Evolutionary conservation across 2,329 filamentous ascomycete genomes (phyloP).

Genomic region (Cladosporium sp.): DNA sequence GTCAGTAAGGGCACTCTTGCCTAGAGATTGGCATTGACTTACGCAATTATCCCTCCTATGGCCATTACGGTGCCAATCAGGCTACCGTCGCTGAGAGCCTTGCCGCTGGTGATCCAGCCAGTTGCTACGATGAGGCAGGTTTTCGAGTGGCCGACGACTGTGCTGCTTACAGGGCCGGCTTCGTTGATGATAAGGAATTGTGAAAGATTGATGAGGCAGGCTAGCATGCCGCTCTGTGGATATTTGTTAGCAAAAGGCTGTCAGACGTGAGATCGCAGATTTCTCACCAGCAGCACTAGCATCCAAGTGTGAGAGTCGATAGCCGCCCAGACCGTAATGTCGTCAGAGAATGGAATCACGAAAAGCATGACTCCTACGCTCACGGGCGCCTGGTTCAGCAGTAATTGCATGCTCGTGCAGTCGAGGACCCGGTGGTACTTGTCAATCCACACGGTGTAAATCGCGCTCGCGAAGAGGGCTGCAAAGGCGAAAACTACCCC

Average conservation of each 20-base stretch:
- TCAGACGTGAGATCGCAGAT: neutral
- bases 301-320: conserved; percentile 44
- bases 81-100: conserved; percentile 33
- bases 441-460: conserved; percentile 71
- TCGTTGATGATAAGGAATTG: conserved; percentile 41
- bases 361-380: conserved; percentile 65
- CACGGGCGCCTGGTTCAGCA: conserved; percentile 68
- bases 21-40: conserved; percentile 21
- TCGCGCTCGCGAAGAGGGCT: conserved; percentile 65
- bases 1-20: conserved; percentile 9
- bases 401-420: conserved; percentile 68
- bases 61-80: conserved; percentile 36
- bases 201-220: conserved; percentile 61
- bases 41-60: conserved; percentile 38
- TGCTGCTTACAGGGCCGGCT: conserved; percentile 38
- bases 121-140: conserved; percentile 38
- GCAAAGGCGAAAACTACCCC: conserved; percentile 66
- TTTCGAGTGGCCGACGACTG: conserved; percentile 41
- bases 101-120: conserved; percentile 35
- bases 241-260: conserved; percentile 3
- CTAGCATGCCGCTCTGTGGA: conserved; percentile 62
- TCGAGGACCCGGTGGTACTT: conserved; percentile 66
- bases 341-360: conserved; percentile 66
- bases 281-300: conserved; percentile 60
- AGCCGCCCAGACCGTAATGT: conserved; percentile 59